Base-by-base conservation (phyloP, 768 basidiomycete species). In the Macrolepiota fuliginosa region DNA sequence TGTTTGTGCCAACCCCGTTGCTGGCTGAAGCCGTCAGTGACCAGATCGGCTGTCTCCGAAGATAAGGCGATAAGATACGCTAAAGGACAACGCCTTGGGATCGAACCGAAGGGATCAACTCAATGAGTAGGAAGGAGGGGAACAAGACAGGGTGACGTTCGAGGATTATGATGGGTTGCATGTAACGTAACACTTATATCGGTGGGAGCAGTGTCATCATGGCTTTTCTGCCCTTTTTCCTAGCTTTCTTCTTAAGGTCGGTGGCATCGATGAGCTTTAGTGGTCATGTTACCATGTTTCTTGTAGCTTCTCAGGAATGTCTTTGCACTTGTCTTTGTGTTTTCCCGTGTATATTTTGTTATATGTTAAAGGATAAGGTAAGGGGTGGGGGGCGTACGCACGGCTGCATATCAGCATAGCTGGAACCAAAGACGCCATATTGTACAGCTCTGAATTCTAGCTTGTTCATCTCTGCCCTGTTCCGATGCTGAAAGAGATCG, bases 281-380 rank as follows among this genome's bases (percentile, higher is more conserved):
- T 94, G 91, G 69, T 98, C 96, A 51, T 82, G 82, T 49, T 85
- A 83, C 94, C 94, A 97, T 62, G 86, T 87, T 0, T 74, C 82
- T 56, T 77, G 80, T 7, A 97, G 79, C 4, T 86, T 80, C 1
- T 75, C 67, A 0, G 91, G 84, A 12, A 90, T 66, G 51, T 77
- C 74, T 63, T 77, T 81, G 60, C 77, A 70, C 65, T 80, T 82
- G 67, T 87, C 85, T 67, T 83, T 86, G 32, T 74, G 74, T 63
- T 79, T 81, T 69, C 68, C 76, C 77, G 37, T 52, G 11, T 42
- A 22, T 32, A 32, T 19, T n/a, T 13, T 27, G 60, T 24, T 27
- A 11, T 13, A 45, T 2, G 52, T 25, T 32, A 13, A 47, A 35
- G 11, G 35, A 46, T 27, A 42, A 39, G 32, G 13, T 13, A 5